Percentiles rank a stretch among this genome's conserved stretches.
Conservation (phyloP, 306 rosid genomes). For the Mimosa pudica region DNA sequence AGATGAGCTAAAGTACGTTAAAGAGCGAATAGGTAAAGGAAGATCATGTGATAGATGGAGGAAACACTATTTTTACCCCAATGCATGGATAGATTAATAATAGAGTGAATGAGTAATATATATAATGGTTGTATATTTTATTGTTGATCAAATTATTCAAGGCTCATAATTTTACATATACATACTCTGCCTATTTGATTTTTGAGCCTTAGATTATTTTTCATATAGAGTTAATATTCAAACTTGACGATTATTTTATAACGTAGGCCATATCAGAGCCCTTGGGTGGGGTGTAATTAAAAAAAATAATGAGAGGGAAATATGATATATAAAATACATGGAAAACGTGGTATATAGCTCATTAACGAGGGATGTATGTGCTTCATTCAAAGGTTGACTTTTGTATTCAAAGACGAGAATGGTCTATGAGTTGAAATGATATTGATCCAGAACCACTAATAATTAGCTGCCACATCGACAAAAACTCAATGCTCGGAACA, state of each 20-base stretch:
- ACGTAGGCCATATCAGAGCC: neutral
- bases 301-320: neutral
- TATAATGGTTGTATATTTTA: neutral
- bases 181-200: neutral
- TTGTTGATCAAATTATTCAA: neutral
- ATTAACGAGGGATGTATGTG: neutral
- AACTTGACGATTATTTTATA: neutral
- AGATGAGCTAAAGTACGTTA: neutral
- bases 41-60: neutral
- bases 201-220: neutral
- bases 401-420: neutral
- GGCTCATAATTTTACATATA: neutral
- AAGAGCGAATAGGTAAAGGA: too few relatives aligned
- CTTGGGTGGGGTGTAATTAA: neutral
- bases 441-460: neutral
- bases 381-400: constrained; percentile 6
- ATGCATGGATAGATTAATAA: too few relatives aligned
- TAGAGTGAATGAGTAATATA: too few relatives aligned
- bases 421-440: neutral
- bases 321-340: neutral
- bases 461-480: neutral
- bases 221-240: neutral
- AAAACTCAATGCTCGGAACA: constrained; percentile 1
- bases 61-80: too few relatives aligned
- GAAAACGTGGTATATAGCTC: neutral